phyloP scores from a whole-genome alignment of 805 yeast genomes.

The Metschnikowia peoriensis region DNA sequence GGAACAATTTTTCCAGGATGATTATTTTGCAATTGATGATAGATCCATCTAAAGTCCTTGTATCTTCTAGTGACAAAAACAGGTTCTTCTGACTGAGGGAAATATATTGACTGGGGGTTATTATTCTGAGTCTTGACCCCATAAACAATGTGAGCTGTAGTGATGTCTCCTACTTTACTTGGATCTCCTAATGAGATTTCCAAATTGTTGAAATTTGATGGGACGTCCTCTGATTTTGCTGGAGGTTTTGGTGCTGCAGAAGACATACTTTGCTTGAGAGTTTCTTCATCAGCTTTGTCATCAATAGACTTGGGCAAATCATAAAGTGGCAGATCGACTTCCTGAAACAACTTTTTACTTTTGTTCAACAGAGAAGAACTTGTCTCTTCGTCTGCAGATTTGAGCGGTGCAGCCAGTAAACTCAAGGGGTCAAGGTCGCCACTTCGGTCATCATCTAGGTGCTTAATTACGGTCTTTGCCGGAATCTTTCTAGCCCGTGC shows the following conservation, averaged over 20 bases:
- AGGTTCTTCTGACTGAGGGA: conserved; percentile 11
- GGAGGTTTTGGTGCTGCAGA: conserved; percentile 1
- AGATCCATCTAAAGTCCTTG: conserved; percentile 91
- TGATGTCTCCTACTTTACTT: conserved; percentile 83
- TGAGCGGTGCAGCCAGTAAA: conserved; percentile 17
- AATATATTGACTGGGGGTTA: conserved; percentile 32
- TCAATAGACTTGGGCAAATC: conserved; percentile 19
- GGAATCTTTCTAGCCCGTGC: conserved; percentile 31
- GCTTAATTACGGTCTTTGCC: conserved; percentile 30
- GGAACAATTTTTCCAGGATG: conserved; percentile 92
- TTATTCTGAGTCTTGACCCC: conserved; percentile 64
- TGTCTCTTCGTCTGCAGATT: neutral
- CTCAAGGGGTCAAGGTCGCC: conserved; percentile 23
- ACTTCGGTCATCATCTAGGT: conserved; percentile 19
- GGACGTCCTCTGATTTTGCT: neutral
- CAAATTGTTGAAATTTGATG: conserved; percentile 32
- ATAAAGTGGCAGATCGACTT: conserved; percentile 56
- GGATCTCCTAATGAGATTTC: conserved; percentile 86
- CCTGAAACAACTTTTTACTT: conserved; percentile 39
- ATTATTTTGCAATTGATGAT: conserved; percentile 78
- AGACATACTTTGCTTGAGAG: conserved; percentile 13
- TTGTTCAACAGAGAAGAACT: conserved; percentile 12
- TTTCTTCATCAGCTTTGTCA: neutral
- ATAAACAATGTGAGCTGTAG: conserved; percentile 87
- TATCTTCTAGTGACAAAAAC: conserved; percentile 73